Evolutionary conservation across 2,329 filamentous ascomycete genomes (phyloP).

Genomic region (Aspergillus ochraceoroseus): DNA sequence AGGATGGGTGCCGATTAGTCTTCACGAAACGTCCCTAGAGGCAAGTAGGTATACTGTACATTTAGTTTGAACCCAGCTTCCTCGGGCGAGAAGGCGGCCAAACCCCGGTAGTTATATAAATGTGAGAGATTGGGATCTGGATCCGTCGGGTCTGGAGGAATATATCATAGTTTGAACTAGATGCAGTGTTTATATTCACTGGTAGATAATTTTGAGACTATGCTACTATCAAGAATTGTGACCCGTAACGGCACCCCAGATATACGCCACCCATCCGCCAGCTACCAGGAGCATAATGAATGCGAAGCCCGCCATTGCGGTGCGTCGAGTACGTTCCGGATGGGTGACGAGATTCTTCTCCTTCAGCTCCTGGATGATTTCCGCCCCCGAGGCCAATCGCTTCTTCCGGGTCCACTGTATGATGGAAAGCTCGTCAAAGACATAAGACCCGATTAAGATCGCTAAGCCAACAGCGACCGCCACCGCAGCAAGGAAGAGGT

Average conservation of each 20-base stretch:
- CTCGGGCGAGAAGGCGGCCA: no score
- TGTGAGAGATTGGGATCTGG: no score
- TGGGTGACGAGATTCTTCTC: constrained; percentile 40
- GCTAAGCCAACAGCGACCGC: constrained; percentile 46
- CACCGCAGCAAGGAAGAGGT: constrained; percentile 50
- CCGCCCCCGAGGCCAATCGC: constrained; percentile 44
- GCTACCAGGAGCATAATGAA: constrained; percentile 46
- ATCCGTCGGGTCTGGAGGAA: no score
- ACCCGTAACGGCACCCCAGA: constrained; percentile 57
- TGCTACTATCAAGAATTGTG: constrained; percentile 41
- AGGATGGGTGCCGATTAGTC: no score
- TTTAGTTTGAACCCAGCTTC: no score
- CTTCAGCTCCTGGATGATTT: constrained; percentile 44
- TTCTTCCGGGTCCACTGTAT: constrained; percentile 58
- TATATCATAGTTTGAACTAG: no score
- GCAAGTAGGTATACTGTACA: no score
- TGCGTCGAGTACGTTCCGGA: constrained; percentile 37
- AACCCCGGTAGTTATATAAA: no score
- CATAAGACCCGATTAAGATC: constrained; percentile 40
- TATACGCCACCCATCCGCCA: constrained; percentile 51
- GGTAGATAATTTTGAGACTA: no score
- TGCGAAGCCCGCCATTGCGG: constrained; percentile 45
- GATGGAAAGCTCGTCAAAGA: constrained; percentile 44
- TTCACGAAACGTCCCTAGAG: no score
- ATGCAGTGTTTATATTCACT: no score